Evolutionary conservation across 345 rosid species (phyloP), one percentile per base, ranked within the genome.

Genomic region (Populus pruinosa): DNA sequence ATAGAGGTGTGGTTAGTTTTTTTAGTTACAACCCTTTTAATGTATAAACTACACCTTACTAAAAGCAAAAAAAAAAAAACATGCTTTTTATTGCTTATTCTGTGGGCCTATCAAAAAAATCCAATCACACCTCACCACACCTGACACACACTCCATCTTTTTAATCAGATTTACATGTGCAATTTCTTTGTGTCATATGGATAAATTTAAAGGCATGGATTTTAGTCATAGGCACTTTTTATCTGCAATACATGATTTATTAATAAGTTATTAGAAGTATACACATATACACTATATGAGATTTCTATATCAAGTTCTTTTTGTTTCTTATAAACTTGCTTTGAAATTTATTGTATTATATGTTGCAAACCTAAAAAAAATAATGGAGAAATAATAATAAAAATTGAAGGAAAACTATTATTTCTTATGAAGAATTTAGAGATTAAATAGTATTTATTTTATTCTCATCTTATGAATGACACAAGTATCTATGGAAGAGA

Each of bases 321-420:
- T 27, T 63, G 35, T 13, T 63, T 21, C 59, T 29, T 73, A 50
- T 47, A 5, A 8, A 44, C 72, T 76, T 76, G 14, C 13, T 43
- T 49, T 73, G 78, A 73, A 63, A 16, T 31, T 63, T 29, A 61
- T 39, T 62, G 35, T 72, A 70, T 73, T 59, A 63, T 43, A 56
- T 18, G 71, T 4, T 47, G 27, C 80, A 76, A 67, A 36, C 63
- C 80, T 61, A 50, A 43, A 72, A 81, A 20, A 3, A 10, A 27
- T 5, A 2, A n/a, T 11, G 1, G n/a, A 20, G 25, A 68, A 67
- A 53, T 61, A 53, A 8, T 27, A 8, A n/a, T n/a, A n/a, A n/a
- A n/a, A n/a, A n/a, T n/a, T 59, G 31, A 74, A 77, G 73, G 67
- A 72, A 41, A 73, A 63, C 67, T 69, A 50, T 55, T 56, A 64